phyloP scores from a whole-genome alignment of 2,329 filamentous ascomycete genomes.

The Ceratocystis colombiana region DNA sequence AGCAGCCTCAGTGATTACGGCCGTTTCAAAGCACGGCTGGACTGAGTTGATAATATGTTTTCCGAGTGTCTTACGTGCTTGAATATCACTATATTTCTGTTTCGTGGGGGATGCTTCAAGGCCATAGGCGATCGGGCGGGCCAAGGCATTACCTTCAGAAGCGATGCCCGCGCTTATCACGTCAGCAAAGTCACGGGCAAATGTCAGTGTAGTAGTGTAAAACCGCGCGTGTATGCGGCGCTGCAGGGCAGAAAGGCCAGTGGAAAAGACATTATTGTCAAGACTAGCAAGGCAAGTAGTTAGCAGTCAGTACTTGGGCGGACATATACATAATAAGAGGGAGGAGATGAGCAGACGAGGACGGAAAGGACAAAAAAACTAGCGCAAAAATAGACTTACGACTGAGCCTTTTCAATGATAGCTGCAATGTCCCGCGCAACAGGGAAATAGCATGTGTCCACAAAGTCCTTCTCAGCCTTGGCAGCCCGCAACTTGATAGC shows the following conservation, averaged over 20 bases:
- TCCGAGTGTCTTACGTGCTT: constrained; percentile 72
- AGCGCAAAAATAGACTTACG: constrained; percentile 48
- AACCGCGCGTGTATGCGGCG: constrained; percentile 44
- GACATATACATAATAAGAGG: no score
- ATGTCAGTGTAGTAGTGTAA: constrained; percentile 49
- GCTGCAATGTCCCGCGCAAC: constrained; percentile 65
- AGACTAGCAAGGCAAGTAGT: constrained; percentile 38
- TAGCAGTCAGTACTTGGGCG: neutral
- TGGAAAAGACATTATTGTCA: constrained; percentile 52
- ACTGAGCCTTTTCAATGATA: constrained; percentile 67
- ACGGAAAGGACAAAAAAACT: neutral
- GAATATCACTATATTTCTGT: constrained; percentile 54
- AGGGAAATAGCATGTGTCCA: constrained; percentile 88
- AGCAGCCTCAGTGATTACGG: constrained; percentile 71
- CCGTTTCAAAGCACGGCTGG: constrained; percentile 65
- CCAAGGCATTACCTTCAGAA: constrained; percentile 32
- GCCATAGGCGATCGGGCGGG: constrained; percentile 30
- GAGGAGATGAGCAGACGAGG: no score
- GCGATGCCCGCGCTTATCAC: constrained; percentile 46
- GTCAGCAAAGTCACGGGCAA: constrained; percentile 47
- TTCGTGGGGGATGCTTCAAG: constrained; percentile 43
- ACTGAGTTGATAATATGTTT: constrained; percentile 81
- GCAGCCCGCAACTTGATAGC: constrained; percentile 64
- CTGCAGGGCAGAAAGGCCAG: constrained; percentile 43
- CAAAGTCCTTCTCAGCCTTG: constrained; percentile 64